Base-by-base conservation (phyloP, 2,329 filamentous ascomycete species). In the Fusarium concolor region DNA sequence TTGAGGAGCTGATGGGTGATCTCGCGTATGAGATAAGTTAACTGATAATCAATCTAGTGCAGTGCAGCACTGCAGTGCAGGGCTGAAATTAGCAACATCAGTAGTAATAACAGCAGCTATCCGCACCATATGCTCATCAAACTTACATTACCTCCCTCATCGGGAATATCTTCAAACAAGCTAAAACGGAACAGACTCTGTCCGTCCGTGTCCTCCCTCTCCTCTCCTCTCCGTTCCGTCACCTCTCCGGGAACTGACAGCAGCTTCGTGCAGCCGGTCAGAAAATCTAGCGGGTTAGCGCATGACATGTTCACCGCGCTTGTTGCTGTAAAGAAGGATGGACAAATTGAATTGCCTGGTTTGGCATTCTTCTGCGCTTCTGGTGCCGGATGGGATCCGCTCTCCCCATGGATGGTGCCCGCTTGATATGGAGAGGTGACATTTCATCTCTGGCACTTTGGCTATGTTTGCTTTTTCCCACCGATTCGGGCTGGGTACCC, bases 211-310 rank as follows among this genome's bases (percentile, higher is more conserved):
- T 38, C 31, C 42, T 65, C 53, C 15, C 14, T 35, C 31, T 17
- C 6, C 9, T 29, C 9, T 29, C 6, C 10, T 29, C 28, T 29
- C 28, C 28, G 3, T 9, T 29, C 9, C 4, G 10, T 29, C 28
- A 3, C 28, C 43, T 51, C 37, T 60, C 59, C 42, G 57, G 49
- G 33, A 68, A 57, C 51, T 69, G 65, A 69, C 66, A 70, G 45
- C 66, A 67, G 49, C 51, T 50, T 37, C 50, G 38, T 70, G 66
- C 66, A 69, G 66, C 66, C 66, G 66, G 66, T 69, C 66, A 70
- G 62, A 35, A 31, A 60, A 59, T 64, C 38, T 70, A 65, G 39
- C 53, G 62, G 66, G 57, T 38, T 67, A 67, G 46, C 66, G 62
- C 62, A 59, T 67, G 50, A 54, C 39, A 69, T 67, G 51, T 51